phyloP scores from a whole-genome alignment of 345 rosid species.

The Eucalyptus viminalis region DNA sequence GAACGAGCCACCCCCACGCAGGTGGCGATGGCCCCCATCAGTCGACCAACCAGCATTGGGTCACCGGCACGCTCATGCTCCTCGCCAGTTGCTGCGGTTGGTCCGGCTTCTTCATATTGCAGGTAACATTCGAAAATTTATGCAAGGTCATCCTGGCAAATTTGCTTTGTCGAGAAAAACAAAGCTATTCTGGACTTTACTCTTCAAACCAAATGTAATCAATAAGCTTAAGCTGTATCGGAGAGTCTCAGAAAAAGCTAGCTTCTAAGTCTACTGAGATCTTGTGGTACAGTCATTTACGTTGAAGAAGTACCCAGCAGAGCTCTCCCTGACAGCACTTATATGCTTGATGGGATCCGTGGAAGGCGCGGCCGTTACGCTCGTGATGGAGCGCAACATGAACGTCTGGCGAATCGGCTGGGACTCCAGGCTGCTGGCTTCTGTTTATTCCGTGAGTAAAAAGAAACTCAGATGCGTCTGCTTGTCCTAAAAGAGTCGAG shows the following conservation, averaged over 20 bases:
- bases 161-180: not conserved
- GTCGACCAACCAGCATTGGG: constrained; percentile 42
- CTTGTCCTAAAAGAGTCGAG: not conserved
- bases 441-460: constrained; percentile 57
- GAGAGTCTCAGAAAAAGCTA: not conserved
- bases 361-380: constrained; percentile 41
- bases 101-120: constrained; percentile 79
- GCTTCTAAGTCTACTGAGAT: not conserved
- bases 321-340: constrained; percentile 61
- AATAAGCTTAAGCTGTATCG: not conserved
- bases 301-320: constrained; percentile 81
- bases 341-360: constrained; percentile 65
- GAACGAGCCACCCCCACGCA: constrained; percentile 15
- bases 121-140: constrained; percentile 12
- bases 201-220: not conserved
- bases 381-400: constrained; percentile 59
- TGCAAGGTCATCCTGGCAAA: not conserved
- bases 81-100: constrained; percentile 50
- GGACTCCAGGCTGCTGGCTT: constrained; percentile 71
- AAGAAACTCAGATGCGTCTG: not conserved
- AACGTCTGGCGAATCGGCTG: constrained; percentile 65
- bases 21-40: not conserved
- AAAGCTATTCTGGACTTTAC: not conserved
- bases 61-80: constrained; percentile 53
- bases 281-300: constrained; percentile 48